Base-by-base conservation (phyloP, 78 protist genomes). In the Pelomyxa schiedti region DNA sequence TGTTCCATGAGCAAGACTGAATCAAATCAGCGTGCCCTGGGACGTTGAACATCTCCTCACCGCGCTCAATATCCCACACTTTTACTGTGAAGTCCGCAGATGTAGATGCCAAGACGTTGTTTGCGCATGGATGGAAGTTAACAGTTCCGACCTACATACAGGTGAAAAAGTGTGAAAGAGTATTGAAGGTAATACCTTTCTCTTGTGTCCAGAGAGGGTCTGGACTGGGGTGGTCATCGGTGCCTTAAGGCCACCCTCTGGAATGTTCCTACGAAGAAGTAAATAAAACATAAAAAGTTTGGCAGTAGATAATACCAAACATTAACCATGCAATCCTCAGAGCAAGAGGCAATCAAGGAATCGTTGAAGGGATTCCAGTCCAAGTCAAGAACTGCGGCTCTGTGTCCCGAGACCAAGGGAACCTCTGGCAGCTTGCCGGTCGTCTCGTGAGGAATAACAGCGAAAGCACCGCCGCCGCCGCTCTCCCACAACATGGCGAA, bases 361-460 rank as follows among this genome's bases (percentile, higher is more conserved):
- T 91, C 92, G 78, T 95, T 81, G 93, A 94, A 96, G 43, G 99
- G 98, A 39, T 86, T 78, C 90, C 91, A 96, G 39, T 83, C 90
- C 43, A 92, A 71, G 80, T 95, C 99, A 41, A 86, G 84, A 8
- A 96, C 93, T 0, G 87, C 84, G 9, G 73, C 84, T 24, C 39
- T 77, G 89, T 96, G 99, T 42, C 97, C 98, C 29, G 78, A 24
- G 73, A 90, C 69, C 76, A 83, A 53, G 42, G 94, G 91, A 2
- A 41, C 42, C 43, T 69, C 88, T 8, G 78, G 4, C 3, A 41
- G 24, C 42, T 73, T 73, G 35, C 86, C 89, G 30, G 4, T 41
- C 8, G 63, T 36, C 29, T 78, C 84, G 26, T 71, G 38, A 43
- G 76, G 77, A 41, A 82, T 5, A 40, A 91, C 95, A 8, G 82